Evolutionary conservation across 768 basidiomycete species (phyloP).

Genomic region (Trametes villosa): DNA sequence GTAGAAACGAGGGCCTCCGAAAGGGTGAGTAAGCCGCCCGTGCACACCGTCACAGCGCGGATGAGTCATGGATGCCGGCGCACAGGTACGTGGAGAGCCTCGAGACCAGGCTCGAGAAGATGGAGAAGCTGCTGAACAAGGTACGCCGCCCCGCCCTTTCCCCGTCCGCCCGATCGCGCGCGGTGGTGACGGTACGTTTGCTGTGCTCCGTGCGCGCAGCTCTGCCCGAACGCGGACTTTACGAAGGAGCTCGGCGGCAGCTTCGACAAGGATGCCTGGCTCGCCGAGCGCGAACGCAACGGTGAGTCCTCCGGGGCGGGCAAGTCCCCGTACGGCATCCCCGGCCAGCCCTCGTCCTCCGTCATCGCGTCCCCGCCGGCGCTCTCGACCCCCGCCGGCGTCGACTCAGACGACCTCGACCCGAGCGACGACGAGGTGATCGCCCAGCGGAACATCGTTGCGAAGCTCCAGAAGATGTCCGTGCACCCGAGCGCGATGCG

Average conservation of each 20-base stretch:
- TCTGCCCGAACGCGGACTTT: slow-evolving; percentile 68
- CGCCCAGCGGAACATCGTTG: slow-evolving; percentile 33
- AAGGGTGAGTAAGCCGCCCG: slow-evolving; percentile 47
- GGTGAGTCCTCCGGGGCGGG: slow-evolving; percentile 22
- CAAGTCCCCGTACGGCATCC: slow-evolving; percentile 19
- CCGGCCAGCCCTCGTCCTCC: slow-evolving; percentile 24
- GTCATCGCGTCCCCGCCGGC: slow-evolving; percentile 16
- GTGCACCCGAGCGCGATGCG: slow-evolving; percentile 34
- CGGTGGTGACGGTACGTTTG: neutral
- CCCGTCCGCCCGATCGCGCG: neutral
- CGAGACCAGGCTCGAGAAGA: slow-evolving; percentile 48
- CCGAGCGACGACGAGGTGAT: slow-evolving; percentile 35
- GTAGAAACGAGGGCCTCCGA: slow-evolving; percentile 62
- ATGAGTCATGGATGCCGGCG: neutral
- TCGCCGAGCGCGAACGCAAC: slow-evolving; percentile 20
- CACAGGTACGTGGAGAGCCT: slow-evolving; percentile 44
- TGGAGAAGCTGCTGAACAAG: slow-evolving; percentile 44
- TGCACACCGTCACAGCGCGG: too few relatives aligned
- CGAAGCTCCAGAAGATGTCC: slow-evolving; percentile 34
- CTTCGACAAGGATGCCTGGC: slow-evolving; percentile 46
- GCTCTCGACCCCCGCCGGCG: slow-evolving; percentile 17
- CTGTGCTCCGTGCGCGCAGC: slow-evolving; percentile 45
- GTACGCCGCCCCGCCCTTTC: slow-evolving; percentile 27
- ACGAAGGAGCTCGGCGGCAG: slow-evolving; percentile 57
- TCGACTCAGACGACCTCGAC: slow-evolving; percentile 35